Evolutionary conservation across 345 rosid genomes (phyloP).

Genomic region (Salix viminalis): DNA sequence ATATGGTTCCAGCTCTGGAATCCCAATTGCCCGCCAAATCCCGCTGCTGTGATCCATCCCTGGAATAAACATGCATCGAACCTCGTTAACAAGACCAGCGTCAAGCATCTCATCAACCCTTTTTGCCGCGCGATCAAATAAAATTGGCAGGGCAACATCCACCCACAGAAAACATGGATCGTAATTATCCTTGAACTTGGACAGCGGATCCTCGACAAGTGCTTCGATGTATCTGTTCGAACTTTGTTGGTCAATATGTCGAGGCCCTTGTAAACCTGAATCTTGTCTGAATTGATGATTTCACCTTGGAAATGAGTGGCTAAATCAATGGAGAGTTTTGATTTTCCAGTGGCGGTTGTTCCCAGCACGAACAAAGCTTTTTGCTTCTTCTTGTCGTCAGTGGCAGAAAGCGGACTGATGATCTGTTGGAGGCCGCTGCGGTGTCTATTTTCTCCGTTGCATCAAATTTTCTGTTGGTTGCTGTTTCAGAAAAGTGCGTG

Average conservation of each 20-base stretch:
- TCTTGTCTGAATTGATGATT: constrained; percentile 43
- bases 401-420: too few species aligned
- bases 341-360: constrained; percentile 39
- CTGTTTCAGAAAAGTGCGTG: too few species aligned
- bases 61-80: constrained; percentile 17
- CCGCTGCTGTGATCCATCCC: constrained; percentile 25
- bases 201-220: constrained; percentile 22
- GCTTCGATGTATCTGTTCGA: constrained; percentile 40
- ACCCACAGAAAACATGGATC: constrained; percentile 44
- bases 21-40: constrained; percentile 37
- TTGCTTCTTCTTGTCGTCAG: too few species aligned
- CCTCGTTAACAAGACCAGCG: constrained; percentile 35
- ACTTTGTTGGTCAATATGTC: constrained; percentile 35
- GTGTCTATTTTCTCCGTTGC: too few species aligned
- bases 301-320: constrained; percentile 32
- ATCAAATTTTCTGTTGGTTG: too few species aligned
- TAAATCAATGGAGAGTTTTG: constrained; percentile 38
- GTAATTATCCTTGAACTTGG: constrained; percentile 17
- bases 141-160: constrained; percentile 32
- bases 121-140: constrained; percentile 20
- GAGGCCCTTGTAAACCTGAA: constrained; percentile 39
- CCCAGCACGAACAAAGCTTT: constrained; percentile 44
- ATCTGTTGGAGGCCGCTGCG: too few species aligned
- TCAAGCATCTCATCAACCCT: constrained; percentile 45
- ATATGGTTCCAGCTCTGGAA: constrained; percentile 37